Conservation (phyloP, 345 rosid genomes). For the Eucalyptus coolabah region DNA sequence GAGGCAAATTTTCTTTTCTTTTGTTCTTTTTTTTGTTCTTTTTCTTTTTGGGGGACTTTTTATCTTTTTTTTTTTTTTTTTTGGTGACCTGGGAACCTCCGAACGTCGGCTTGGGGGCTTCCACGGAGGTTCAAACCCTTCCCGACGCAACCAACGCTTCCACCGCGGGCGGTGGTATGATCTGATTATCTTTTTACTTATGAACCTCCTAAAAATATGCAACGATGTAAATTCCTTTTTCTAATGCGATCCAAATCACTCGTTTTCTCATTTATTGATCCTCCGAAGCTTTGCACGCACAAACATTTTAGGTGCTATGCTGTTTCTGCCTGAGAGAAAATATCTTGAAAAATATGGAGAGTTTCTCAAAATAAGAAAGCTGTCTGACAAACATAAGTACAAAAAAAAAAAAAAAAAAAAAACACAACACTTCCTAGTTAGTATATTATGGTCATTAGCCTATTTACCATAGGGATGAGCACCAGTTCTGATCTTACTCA, state of each 20-base stretch:
- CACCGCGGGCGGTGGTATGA: no score
- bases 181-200: not conserved
- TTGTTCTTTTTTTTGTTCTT: not conserved
- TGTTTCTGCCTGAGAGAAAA: not conserved
- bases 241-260: not conserved
- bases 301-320: not conserved
- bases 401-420: no score
- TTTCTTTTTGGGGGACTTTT: not conserved
- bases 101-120: no score
- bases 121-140: no score
- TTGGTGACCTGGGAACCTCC: no score
- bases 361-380: not conserved
- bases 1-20: not conserved
- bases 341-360: not conserved
- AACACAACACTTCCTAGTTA: not conserved
- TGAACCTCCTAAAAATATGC: not conserved
- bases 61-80: no score
- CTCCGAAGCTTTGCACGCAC: not conserved
- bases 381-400: no score
- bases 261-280: not conserved
- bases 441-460: not conserved
- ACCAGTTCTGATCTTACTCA: rapidly evolving
- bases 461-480: not conserved
- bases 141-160: no score
- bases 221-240: not conserved